phyloP scores from a whole-genome alignment of 768 basidiomycete species.

The Pleurotus salmoneostramineus region DNA sequence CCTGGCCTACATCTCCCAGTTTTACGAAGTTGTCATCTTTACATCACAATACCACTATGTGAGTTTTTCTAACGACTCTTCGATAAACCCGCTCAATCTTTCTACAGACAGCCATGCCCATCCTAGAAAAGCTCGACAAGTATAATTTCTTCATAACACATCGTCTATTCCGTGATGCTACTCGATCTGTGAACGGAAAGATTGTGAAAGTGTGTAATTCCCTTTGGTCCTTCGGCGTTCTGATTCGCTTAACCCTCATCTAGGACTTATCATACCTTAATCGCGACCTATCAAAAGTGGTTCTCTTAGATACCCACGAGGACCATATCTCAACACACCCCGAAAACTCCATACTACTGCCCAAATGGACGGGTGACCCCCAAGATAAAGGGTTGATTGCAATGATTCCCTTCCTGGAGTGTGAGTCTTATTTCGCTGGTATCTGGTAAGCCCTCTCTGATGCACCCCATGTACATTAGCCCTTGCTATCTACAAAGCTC shows the following conservation, averaged over 20 bases:
- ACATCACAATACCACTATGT: constrained; percentile 89
- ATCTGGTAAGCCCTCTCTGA: background rate
- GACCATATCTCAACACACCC: constrained; percentile 79
- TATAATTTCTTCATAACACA: constrained; percentile 88
- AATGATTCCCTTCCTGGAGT: constrained; percentile 98
- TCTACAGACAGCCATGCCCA: constrained; percentile 75
- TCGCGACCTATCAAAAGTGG: constrained; percentile 86
- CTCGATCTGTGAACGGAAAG: constrained; percentile 75
- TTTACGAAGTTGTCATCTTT: constrained; percentile 97
- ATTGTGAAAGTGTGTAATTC: constrained; percentile 67
- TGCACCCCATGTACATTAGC: constrained; percentile 42
- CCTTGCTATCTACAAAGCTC: constrained; percentile 85
- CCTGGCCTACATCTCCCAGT: constrained; percentile 94
- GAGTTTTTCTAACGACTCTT: constrained; percentile 25
- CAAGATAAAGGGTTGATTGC: constrained; percentile 71
- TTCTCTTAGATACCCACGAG: constrained; percentile 80
- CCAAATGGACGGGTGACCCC: constrained; percentile 82
- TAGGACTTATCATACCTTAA: constrained; percentile 93
- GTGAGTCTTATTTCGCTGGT: constrained; percentile 32
- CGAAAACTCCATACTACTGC: constrained; percentile 82
- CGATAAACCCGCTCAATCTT: constrained; percentile 4
- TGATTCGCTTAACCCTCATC: background rate
- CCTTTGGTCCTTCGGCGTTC: background rate
- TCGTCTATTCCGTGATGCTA: constrained; percentile 90
- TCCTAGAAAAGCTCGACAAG: constrained; percentile 92